phyloP scores from a whole-genome alignment of 805 yeast species.

The Lipomyces anomalus region DNA sequence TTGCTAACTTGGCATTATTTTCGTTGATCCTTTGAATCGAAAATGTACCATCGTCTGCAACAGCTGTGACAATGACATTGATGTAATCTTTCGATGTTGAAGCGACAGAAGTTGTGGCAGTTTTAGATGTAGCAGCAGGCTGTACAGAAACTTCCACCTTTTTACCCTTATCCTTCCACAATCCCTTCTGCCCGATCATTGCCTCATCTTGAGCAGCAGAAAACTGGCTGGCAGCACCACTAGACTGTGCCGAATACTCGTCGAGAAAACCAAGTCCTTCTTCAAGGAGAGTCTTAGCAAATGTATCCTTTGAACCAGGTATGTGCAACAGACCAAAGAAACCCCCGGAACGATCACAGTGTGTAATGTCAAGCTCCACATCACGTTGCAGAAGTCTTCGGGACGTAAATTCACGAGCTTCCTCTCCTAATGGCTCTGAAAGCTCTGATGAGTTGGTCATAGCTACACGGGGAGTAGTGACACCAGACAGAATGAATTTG shows the following conservation, averaged over 20 bases:
- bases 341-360: slow-evolving; percentile 71
- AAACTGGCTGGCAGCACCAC: slow-evolving; percentile 51
- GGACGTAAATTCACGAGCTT: slow-evolving; percentile 50
- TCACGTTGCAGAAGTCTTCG: slow-evolving; percentile 63
- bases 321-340: slow-evolving; percentile 67
- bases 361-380: slow-evolving; percentile 62
- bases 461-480: slow-evolving; percentile 41
- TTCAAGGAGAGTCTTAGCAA: slow-evolving; percentile 50
- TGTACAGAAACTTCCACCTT: slow-evolving; percentile 23
- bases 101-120: slow-evolving; percentile 20
- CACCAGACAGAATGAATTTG: slow-evolving; percentile 71
- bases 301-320: slow-evolving; percentile 32
- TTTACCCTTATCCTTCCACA: slow-evolving; percentile 58
- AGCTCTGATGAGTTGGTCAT: slow-evolving; percentile 22
- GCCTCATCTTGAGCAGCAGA: slow-evolving; percentile 61
- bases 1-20: slow-evolving; percentile 1
- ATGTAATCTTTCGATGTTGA: slow-evolving; percentile 29
- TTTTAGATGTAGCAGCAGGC: slow-evolving; percentile 19
- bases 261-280: slow-evolving; percentile 64
- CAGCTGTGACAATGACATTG: slow-evolving; percentile 34
- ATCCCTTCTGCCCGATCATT: slow-evolving; percentile 46
- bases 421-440: slow-evolving; percentile 37
- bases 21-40: slow-evolving; percentile 13
- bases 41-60: slow-evolving; percentile 29
- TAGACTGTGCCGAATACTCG: slow-evolving; percentile 54